phyloP scores from a whole-genome alignment of 352 stramenopile species.

The Phytophthora macrochlamydospora region DNA sequence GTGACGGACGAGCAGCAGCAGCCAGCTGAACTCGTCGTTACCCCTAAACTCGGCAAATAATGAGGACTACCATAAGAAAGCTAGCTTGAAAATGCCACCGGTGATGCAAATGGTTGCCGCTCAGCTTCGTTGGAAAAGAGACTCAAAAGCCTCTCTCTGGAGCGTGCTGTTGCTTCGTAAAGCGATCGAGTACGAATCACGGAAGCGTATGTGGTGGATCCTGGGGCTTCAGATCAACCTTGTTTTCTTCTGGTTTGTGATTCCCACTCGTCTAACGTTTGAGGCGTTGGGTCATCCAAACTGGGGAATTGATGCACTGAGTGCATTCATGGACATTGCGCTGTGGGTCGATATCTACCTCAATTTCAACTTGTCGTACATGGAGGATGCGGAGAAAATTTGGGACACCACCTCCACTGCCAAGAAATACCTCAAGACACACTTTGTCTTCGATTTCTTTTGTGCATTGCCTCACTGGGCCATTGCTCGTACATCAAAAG shows the following conservation, averaged over 20 bases:
- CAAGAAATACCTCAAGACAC: slow-evolving; percentile 33
- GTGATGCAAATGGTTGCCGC: slow-evolving; percentile 28
- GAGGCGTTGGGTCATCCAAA: slow-evolving; percentile 27
- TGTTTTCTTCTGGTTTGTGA: slow-evolving; percentile 63
- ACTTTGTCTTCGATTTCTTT: slow-evolving; percentile 48
- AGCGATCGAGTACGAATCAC: slow-evolving; percentile 50
- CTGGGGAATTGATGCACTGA: slow-evolving; percentile 41
- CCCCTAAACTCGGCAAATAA: neutral
- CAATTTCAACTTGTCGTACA: slow-evolving; percentile 62
- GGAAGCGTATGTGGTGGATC: slow-evolving; percentile 54
- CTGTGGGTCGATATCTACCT: slow-evolving; percentile 58
- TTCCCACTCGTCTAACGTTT: slow-evolving; percentile 52
- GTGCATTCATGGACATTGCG: slow-evolving; percentile 43
- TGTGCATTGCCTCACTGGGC: slow-evolving; percentile 53
- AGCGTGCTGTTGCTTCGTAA: slow-evolving; percentile 36
- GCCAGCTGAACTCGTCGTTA: neutral
- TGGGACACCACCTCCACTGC: slow-evolving; percentile 42
- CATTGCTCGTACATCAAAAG: slow-evolving; percentile 19
- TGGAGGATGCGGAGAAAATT: slow-evolving; percentile 67
- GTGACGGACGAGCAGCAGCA: slow-evolving; percentile 10
- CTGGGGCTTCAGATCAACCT: slow-evolving; percentile 45
- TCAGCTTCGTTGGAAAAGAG: slow-evolving; percentile 19
- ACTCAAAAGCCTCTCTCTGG: slow-evolving; percentile 31
- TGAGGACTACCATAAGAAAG: slow-evolving; percentile 5
- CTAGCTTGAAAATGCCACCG: slow-evolving; percentile 29